Conservation (phyloP, 495 filamentous ascomycete species). For the Penicillium maclennaniae region DNA sequence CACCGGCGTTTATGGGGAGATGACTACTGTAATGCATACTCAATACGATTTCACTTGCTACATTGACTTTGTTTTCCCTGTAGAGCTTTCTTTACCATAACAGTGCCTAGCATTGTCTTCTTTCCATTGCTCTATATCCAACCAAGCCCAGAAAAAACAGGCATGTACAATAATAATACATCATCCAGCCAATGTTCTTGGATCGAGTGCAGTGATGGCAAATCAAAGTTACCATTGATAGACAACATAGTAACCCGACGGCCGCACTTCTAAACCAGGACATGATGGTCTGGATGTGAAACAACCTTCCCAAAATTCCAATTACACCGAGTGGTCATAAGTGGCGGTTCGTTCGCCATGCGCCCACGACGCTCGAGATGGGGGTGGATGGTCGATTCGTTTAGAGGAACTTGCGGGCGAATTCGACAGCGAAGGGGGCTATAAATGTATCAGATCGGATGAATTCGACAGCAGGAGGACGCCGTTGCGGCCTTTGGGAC, state of each 20-base stretch:
- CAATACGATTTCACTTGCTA: conserved; percentile 16
- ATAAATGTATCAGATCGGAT: not conserved
- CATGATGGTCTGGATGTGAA: conserved; percentile 3
- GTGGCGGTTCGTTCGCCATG: conserved; percentile 6
- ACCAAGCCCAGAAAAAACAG: conserved; percentile 18
- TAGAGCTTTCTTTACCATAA: not conserved
- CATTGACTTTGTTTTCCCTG: not conserved
- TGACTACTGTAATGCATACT: conserved; percentile 26
- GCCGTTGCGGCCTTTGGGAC: not conserved
- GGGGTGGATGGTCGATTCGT: conserved; percentile 9
- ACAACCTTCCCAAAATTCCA: not conserved
- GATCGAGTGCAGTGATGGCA: not conserved
- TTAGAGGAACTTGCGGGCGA: conserved; percentile 71
- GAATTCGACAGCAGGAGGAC: not conserved
- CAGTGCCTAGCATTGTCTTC: conserved; percentile 14
- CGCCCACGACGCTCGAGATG: not conserved
- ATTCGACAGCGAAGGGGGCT: conserved; percentile 85
- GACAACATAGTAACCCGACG: not conserved
- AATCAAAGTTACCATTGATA: not conserved
- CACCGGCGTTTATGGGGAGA: conserved; percentile 25
- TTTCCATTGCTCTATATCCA: conserved; percentile 22
- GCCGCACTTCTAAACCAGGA: not conserved
- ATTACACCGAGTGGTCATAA: conserved; percentile 5
- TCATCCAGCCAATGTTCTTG: conserved; percentile 8
- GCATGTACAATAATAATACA: conserved; percentile 41